A percentile compares a stretch with the other conserved stretches of the same genome.
phyloP scores from a whole-genome alignment of 176 grass and related monocot genomes.

The Triticum timopheevii region DNA sequence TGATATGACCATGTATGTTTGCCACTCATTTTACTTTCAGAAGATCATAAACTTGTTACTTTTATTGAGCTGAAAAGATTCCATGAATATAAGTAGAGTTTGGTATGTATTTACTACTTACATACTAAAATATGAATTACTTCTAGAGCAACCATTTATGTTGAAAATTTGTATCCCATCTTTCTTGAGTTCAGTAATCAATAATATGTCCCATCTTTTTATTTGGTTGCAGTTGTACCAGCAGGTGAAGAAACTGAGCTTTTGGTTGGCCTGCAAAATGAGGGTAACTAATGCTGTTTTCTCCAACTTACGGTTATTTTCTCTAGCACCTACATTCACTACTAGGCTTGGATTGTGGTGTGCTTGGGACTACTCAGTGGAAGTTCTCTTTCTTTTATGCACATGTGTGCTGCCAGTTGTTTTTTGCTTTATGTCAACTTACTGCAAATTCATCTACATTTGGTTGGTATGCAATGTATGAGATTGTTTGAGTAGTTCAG shows the following conservation, averaged over 20 bases:
- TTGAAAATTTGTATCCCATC: not conserved
- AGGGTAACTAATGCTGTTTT: constrained; percentile 45
- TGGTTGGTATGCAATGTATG: not conserved
- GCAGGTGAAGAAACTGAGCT: constrained; percentile 90
- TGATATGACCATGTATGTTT: not conserved
- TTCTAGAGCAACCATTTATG: not conserved
- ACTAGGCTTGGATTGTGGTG: not conserved
- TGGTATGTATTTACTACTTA: not conserved
- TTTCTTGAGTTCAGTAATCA: not conserved
- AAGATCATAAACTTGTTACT: not conserved
- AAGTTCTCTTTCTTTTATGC: not conserved
- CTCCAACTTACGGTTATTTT: not conserved
- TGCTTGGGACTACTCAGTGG: not conserved
- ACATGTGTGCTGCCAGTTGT: not conserved
- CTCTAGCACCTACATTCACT: not conserved
- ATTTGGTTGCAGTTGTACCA: constrained; percentile 63
- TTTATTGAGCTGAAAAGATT: not conserved
- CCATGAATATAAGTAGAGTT: not conserved
- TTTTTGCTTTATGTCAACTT: not conserved
- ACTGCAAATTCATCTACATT: constrained; percentile 12
- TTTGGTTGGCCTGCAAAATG: constrained; percentile 93
- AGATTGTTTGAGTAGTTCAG: not conserved
- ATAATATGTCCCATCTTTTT: constrained; percentile 8
- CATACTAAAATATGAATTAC: not conserved
- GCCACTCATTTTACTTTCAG: not conserved